A percentile compares a stretch with the other conserved stretches of the same genome.
Evolutionary conservation across 768 basidiomycete genomes (phyloP).

Genomic region (Xerocomellus dryophilus): DNA sequence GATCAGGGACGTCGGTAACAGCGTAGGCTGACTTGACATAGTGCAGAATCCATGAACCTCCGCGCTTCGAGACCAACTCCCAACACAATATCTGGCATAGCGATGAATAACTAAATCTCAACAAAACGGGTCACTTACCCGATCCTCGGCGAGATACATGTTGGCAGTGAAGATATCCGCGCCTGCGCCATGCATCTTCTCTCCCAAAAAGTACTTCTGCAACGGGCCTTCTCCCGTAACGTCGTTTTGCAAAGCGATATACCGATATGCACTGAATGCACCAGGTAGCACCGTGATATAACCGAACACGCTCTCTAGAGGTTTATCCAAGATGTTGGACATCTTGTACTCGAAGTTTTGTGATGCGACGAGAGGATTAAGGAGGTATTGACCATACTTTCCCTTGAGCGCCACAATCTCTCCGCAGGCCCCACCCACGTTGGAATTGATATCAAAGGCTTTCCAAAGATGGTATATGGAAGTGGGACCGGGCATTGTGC

Average conservation of each 20-base stretch:
- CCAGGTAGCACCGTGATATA: constrained; percentile 94
- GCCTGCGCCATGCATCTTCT: constrained; percentile 86
- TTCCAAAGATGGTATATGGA: constrained; percentile 94
- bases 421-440: constrained; percentile 92
- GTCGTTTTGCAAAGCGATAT: constrained; percentile 91
- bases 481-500: constrained; percentile 81
- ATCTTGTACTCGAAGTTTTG: constrained; percentile 97
- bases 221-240: constrained; percentile 77
- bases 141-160: constrained; percentile 94
- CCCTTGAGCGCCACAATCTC: constrained; percentile 93
- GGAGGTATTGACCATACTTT: constrained; percentile 68
- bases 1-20: constrained; percentile 90
- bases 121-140: constrained; percentile 38
- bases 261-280: constrained; percentile 88
- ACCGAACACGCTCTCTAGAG: constrained; percentile 85
- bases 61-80: constrained; percentile 95
- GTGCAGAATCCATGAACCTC: constrained; percentile 87
- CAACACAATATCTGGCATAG: constrained; percentile 79
- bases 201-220: constrained; percentile 96
- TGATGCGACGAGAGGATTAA: constrained; percentile 86
- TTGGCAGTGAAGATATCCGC: constrained; percentile 94
- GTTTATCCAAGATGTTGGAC: constrained; percentile 91
- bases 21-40: constrained; percentile 95
- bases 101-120: constrained; percentile 2
- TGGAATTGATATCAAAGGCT: constrained; percentile 88